phyloP scores from a whole-genome alignment of 1,139 yeast genomes.

The Arxiozyma slooffiae region DNA sequence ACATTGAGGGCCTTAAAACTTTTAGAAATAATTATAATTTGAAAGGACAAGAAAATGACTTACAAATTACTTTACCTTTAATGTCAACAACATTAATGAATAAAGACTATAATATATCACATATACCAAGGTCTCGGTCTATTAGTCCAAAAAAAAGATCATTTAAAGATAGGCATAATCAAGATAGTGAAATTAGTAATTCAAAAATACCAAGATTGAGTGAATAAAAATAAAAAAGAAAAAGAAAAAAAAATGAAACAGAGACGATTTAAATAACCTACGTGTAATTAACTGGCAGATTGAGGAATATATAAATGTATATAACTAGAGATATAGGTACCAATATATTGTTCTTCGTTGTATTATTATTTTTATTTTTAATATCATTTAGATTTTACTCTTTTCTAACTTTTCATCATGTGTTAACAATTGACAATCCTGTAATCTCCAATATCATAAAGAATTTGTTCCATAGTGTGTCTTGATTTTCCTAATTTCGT shows the following conservation, averaged over 20 bases:
- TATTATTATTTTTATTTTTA: neutral
- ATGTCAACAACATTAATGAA: neutral
- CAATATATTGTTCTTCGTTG: neutral
- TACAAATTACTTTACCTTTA: neutral
- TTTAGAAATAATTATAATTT: neutral
- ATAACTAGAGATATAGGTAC: neutral
- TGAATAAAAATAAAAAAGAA: neutral
- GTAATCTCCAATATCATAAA: slow-evolving; percentile 35
- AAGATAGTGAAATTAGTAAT: neutral
- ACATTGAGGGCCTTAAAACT: neutral
- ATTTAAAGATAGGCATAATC: neutral
- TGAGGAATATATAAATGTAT: neutral
- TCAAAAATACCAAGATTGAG: slow-evolving; percentile 8
- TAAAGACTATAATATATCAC: neutral
- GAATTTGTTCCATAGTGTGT: slow-evolving; percentile 43
- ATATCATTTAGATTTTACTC: neutral
- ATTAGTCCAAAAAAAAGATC: slow-evolving; percentile 3
- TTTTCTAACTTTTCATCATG: neutral
- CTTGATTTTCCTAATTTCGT: slow-evolving; percentile 55
- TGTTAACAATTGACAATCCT: slow-evolving; percentile 30
- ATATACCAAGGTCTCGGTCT: slow-evolving; percentile 1
- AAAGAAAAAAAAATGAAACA: neutral
- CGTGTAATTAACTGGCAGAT: neutral
- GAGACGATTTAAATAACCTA: neutral
- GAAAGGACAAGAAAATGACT: neutral